Conservation (phyloP, 2,329 filamentous ascomycete species). For the Stromatinia cepivora region DNA sequence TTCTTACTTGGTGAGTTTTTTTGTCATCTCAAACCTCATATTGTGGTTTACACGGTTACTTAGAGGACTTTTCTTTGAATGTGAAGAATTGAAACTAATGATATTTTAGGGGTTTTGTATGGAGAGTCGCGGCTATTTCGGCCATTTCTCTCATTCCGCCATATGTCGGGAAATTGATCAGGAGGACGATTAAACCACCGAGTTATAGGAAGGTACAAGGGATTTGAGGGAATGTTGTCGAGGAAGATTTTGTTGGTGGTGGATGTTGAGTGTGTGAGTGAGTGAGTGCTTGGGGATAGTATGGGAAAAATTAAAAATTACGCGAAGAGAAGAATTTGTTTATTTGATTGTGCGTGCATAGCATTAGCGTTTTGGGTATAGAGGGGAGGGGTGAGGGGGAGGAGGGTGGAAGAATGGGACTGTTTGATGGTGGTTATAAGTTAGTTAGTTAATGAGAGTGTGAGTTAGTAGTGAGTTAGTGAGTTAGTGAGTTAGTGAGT, state of each 20-base stretch:
- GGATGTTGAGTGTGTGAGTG: neutral
- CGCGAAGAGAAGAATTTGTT: neutral
- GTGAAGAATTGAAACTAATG: neutral
- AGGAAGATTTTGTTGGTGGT: neutral
- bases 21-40: conserved; percentile 25
- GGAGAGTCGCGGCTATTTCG: conserved; percentile 79
- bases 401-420: too few relatives aligned
- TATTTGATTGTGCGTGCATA: conserved; percentile 1
- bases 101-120: conserved; percentile 70
- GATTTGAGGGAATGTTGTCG: conserved; percentile 41
- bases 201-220: conserved; percentile 92
- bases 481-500: too few relatives aligned
- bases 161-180: conserved; percentile 82
- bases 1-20: conserved; percentile 63
- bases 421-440: too few relatives aligned
- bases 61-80: neutral
- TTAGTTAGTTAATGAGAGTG: too few relatives aligned
- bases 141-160: conserved; percentile 82
- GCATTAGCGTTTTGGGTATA: conserved; percentile 4
- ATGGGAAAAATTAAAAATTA: neutral
- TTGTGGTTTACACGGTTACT: too few relatives aligned
- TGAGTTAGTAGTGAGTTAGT: too few relatives aligned
- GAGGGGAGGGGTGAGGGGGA: too few relatives aligned
- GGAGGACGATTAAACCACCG: conserved; percentile 82
- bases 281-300: neutral